Conservation (phyloP, 108 stramenopile species). For the Cyclotella choctawhatcheeana region DNA sequence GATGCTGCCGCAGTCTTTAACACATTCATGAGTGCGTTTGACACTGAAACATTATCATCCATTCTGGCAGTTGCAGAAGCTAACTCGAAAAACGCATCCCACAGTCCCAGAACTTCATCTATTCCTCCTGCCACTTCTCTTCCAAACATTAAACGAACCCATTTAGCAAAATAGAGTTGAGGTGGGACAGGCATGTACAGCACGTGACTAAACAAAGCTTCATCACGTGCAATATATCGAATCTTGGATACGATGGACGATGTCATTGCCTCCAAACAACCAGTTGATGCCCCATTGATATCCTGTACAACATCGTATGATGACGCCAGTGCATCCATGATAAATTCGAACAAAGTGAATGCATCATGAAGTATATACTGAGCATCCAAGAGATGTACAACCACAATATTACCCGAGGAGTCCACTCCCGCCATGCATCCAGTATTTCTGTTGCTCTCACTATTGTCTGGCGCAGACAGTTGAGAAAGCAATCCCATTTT, state of each 20-base stretch:
- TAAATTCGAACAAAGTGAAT: constrained; percentile 62
- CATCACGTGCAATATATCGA: constrained; percentile 60
- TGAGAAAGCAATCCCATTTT: background rate
- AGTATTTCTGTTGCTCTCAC: background rate
- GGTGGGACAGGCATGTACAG: constrained; percentile 47
- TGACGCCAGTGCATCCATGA: constrained; percentile 58
- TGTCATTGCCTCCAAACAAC: constrained; percentile 58
- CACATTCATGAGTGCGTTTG: constrained; percentile 57
- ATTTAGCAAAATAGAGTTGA: constrained; percentile 58
- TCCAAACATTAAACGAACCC: constrained; percentile 80
- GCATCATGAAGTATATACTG: constrained; percentile 53
- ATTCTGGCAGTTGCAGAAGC: constrained; percentile 24
- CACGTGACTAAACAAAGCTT: constrained; percentile 51
- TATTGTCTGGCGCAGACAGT: background rate
- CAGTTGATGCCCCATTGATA: constrained; percentile 26
- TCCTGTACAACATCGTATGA: constrained; percentile 67
- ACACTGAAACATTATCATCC: constrained; percentile 33
- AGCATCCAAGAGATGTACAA: constrained; percentile 52
- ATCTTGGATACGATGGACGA: constrained; percentile 64
- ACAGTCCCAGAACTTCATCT: constrained; percentile 47
- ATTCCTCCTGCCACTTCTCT: constrained; percentile 63
- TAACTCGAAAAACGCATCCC: constrained; percentile 66
- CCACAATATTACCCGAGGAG: constrained; percentile 39
- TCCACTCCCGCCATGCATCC: constrained; percentile 44
- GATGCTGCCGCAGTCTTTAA: constrained; percentile 70